Conservation (phyloP, 805 yeast genomes). For the Isabelozyma heimii region DNA sequence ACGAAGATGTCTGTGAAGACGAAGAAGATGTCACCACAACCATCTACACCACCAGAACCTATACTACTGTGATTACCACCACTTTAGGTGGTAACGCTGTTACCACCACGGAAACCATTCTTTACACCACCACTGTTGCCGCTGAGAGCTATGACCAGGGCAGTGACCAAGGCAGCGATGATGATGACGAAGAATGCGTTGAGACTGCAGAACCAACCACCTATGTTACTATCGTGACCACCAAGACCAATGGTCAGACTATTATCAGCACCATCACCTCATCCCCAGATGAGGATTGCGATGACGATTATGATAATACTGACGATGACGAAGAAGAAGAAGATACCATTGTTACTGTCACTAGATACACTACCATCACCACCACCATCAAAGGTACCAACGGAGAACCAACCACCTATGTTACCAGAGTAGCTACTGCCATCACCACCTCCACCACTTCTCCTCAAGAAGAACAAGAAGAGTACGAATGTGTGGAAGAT, state of each 20-base stretch:
- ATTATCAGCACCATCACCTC: not conserved
- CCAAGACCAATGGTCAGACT: not conserved
- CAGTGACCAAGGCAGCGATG: not conserved
- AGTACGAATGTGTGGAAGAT: slow-evolving; percentile 10
- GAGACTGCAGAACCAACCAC: slow-evolving; percentile 5
- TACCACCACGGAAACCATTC: slow-evolving; percentile 1
- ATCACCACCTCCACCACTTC: not conserved
- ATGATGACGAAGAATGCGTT: slow-evolving; percentile 6
- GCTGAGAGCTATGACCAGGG: not conserved
- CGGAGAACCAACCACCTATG: slow-evolving; percentile 1
- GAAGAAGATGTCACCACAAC: slow-evolving; percentile 5
- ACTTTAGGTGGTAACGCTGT: slow-evolving; percentile 1
- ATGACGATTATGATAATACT: slow-evolving; percentile 9
- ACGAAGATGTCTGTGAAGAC: slow-evolving; percentile 3
- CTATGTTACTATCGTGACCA: not conserved
- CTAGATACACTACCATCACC: not conserved
- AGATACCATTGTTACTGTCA: not conserved
- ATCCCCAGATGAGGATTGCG: slow-evolving; percentile 9
- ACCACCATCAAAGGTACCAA: slow-evolving; percentile 4
- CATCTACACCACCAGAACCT: slow-evolving; percentile 5
- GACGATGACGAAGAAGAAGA: slow-evolving; percentile 3
- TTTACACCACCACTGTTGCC: slow-evolving; percentile 1
- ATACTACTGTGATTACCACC: not conserved
- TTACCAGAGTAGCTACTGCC: slow-evolving; percentile 3
- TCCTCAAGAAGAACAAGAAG: slow-evolving; percentile 6